These are phyloP conservation scores for Candida ulmi DNA, from an alignment of 805 yeast genomes.

Conservation along the genomic window DNA sequence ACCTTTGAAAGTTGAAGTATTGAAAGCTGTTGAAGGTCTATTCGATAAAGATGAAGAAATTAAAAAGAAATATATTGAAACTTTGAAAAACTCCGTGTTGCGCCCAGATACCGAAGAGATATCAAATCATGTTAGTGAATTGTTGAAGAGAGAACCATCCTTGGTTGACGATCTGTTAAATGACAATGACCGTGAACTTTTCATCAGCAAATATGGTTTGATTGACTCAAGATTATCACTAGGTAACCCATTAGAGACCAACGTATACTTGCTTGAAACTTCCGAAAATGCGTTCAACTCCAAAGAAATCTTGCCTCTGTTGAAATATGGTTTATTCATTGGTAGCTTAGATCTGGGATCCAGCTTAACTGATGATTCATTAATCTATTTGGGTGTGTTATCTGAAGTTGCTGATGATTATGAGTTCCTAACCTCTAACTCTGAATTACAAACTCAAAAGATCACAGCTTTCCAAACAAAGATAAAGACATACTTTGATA, in stretches of 20 bases:
- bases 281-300: constrained; percentile 11
- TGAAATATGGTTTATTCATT: constrained; percentile 24
- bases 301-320: constrained; percentile 9
- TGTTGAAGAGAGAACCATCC: constrained; percentile 13
- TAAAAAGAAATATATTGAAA: constrained; percentile 2
- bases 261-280: constrained; percentile 25
- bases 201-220: constrained; percentile 23
- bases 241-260: constrained; percentile 42
- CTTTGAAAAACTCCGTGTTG: constrained; percentile 5
- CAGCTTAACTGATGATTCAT: constrained; percentile 11
- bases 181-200: constrained; percentile 12
- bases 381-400: constrained; percentile 26
- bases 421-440: constrained; percentile 23
- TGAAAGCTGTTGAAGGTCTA: constrained; percentile 2
- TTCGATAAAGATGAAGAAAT: constrained; percentile 3
- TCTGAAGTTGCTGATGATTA: constrained; percentile 34
- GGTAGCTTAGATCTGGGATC: constrained; percentile 13
- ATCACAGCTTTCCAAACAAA: neutral
- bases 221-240: constrained; percentile 36
- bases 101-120: constrained; percentile 4
- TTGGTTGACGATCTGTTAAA: constrained; percentile 12
- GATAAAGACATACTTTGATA: neutral
- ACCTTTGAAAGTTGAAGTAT: constrained; percentile 5
- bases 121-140: constrained; percentile 3
- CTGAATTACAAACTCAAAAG: neutral